Percentiles rank a stretch among this genome's conserved stretches.
Evolutionary conservation across 2,329 filamentous ascomycete species (phyloP).

Genomic region (Microdochium paspali): DNA sequence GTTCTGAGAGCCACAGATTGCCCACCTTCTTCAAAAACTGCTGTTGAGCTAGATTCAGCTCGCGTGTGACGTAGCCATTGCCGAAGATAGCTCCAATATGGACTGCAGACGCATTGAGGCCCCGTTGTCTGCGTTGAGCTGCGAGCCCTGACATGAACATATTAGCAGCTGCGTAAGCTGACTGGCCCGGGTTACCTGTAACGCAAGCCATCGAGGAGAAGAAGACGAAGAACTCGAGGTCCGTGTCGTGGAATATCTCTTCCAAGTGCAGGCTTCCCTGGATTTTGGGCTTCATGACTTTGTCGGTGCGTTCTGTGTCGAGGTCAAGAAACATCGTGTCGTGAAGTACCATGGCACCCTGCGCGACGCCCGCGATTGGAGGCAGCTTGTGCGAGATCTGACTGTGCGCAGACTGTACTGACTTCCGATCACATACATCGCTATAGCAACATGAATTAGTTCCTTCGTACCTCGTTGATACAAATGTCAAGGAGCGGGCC

Average conservation of each 20-base stretch:
- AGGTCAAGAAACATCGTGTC: not conserved
- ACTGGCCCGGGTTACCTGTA: constrained; percentile 22
- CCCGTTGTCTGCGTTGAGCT: constrained; percentile 10
- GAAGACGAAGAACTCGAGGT: constrained; percentile 27
- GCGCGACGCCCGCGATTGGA: constrained; percentile 23
- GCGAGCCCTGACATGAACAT: constrained; percentile 17
- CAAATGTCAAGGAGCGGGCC: too few species aligned
- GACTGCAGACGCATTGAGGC: constrained; percentile 14
- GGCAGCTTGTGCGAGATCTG: too few species aligned
- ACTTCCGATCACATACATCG: too few species aligned
- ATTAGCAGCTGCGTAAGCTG: constrained; percentile 27
- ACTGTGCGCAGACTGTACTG: too few species aligned
- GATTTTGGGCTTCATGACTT: constrained; percentile 5
- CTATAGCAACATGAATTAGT: too few species aligned
- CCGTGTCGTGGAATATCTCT: constrained; percentile 1
- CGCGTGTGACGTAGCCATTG: constrained; percentile 16
- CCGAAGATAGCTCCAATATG: constrained; percentile 23
- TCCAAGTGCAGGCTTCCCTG: constrained; percentile 11
- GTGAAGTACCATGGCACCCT: constrained; percentile 25
- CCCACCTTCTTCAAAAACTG: too few species aligned
- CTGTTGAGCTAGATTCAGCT: not conserved
- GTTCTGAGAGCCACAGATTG: constrained; percentile 12
- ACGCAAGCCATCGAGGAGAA: constrained; percentile 26
- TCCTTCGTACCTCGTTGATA: too few species aligned
- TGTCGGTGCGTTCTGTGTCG: not conserved